Evolutionary conservation across 495 filamentous ascomycete genomes (phyloP).

Genomic region (Neohortaea acidophila): DNA sequence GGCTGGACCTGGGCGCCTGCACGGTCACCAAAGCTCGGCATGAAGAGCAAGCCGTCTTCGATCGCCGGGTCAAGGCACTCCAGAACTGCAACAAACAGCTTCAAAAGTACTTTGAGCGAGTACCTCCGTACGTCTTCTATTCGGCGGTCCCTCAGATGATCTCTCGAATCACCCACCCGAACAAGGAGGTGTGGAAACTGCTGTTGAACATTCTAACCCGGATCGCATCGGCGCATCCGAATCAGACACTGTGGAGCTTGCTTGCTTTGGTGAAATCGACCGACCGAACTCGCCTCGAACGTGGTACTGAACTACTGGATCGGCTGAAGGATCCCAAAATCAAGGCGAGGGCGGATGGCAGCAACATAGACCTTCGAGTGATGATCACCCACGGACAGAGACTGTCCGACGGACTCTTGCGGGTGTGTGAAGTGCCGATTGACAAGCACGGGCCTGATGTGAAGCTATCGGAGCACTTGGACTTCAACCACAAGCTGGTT

Average conservation of each 20-base stretch:
- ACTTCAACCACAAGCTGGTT: conserved; percentile 68
- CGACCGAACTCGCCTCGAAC: conserved; percentile 34
- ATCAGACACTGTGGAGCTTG: conserved; percentile 86
- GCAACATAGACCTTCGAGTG: conserved; percentile 40
- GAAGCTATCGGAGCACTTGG: conserved; percentile 56
- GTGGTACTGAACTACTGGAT: conserved; percentile 38
- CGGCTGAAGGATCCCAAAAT: conserved; percentile 28
- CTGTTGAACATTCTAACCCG: conserved; percentile 66
- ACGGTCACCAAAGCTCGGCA: conserved; percentile 37
- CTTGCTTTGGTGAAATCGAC: conserved; percentile 58
- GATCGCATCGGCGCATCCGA: conserved; percentile 63
- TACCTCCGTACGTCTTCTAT: conserved; percentile 84
- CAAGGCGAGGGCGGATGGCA: conserved; percentile 27
- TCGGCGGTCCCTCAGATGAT: conserved; percentile 86
- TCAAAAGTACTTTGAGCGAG: conserved; percentile 51
- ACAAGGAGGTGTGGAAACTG: conserved; percentile 54
- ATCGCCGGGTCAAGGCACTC: conserved; percentile 48
- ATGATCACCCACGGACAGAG: conserved; percentile 66
- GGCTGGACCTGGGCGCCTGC: conserved; percentile 76
- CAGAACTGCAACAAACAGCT: conserved; percentile 56
- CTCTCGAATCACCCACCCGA: conserved; percentile 76
- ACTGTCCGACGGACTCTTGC: conserved; percentile 67
- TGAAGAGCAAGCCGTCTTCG: conserved; percentile 30
- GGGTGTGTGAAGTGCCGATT: conserved; percentile 58
- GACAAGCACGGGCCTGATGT: conserved; percentile 55